Evolutionary conservation across 441 rosid species (phyloP), one percentile per base, ranked within the genome.

Genomic region (Populus trichocarpa): DNA sequence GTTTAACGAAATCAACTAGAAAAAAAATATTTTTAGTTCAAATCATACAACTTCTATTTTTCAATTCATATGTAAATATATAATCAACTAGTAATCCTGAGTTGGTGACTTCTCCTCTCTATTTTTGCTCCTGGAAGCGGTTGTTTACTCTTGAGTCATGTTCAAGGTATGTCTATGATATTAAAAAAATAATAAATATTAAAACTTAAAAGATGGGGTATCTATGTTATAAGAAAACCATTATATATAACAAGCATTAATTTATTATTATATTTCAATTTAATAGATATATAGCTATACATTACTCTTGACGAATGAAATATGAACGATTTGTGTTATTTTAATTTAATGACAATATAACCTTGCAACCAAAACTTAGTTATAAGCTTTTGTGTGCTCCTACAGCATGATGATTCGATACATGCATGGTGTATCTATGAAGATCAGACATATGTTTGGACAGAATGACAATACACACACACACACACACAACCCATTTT

Each of bases 111-210:
- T 50, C 2, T 50, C 2, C 6, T 7, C 0, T 16, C 7, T 50
- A 1, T 6, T 50, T 16, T 1, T 0, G n/a, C n/a, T 50, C 2
- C 14, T 5, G 6, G 0, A 0, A 14, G 18, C 0, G 8, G 20
- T 5, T 0, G 18, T 14, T 16, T 2, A 50, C 0, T 1, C 59
- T 16, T 5, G 8, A 50, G 8, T 50, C n/a, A 5, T 50, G 6
- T 50, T 0, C 0, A 5, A 50, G 14, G 2, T 50, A 16, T 50
- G 18, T 5, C 2, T 50, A 16, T 46, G 20, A 14, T 46, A 46
- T 46, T 14, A 46, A 13, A 9, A 38, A 46, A 46, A 46, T 46
- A 46, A 46, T 14, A 18, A 46, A 4, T 4, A 40, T 46, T 0
- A 46, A 46, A 46, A 4, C 57, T 46, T 46, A 14, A 46, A 46